Percentiles rank a stretch among this genome's conserved stretches.
Evolutionary conservation across 176 grass and related monocot species (phyloP).

Genomic region (Melocanna baccifera): DNA sequence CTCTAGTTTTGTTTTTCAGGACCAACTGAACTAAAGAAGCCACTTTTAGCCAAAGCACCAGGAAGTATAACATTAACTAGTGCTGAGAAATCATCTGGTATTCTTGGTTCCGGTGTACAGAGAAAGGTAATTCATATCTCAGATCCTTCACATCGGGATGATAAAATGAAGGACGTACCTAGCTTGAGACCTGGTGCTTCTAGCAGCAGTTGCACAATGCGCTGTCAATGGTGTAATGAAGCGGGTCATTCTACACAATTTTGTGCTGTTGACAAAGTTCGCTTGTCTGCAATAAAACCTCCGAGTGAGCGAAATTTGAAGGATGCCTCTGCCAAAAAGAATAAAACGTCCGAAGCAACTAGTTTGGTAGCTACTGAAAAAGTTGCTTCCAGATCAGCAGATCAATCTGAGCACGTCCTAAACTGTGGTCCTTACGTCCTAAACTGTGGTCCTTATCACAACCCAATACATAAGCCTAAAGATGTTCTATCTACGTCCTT

Average conservation of each 20-base stretch:
- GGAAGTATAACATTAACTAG: slow-evolving; percentile 36
- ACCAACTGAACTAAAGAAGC: slow-evolving; percentile 65
- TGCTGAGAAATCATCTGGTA: slow-evolving; percentile 41
- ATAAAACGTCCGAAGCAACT: slow-evolving; percentile 24
- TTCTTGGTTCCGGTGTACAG: slow-evolving; percentile 43
- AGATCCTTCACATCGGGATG: slow-evolving; percentile 36
- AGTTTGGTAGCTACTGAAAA: slow-evolving; percentile 19
- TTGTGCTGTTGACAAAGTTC: slow-evolving; percentile 53
- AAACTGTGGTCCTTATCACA: slow-evolving; percentile 30
- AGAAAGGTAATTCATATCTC: slow-evolving; percentile 37
- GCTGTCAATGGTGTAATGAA: slow-evolving; percentile 84
- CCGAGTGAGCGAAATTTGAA: slow-evolving; percentile 54
- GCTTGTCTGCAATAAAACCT: slow-evolving; percentile 55
- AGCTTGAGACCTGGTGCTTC: slow-evolving; percentile 40
- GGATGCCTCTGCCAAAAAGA: slow-evolving; percentile 39
- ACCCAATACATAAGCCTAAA: slow-evolving; percentile 29
- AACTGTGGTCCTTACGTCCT: neutral
- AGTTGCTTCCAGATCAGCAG: slow-evolving; percentile 19
- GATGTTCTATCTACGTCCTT: slow-evolving; percentile 28
- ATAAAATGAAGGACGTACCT: slow-evolving; percentile 45
- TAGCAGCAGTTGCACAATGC: slow-evolving; percentile 17
- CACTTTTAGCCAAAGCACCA: slow-evolving; percentile 33
- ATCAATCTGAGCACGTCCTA: slow-evolving; percentile 36
- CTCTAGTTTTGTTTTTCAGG: slow-evolving; percentile 43
- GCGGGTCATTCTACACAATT: slow-evolving; percentile 63